Base-by-base conservation (phyloP, 148 eudicot genomes). In the Rhododendron williamsianum region DNA sequence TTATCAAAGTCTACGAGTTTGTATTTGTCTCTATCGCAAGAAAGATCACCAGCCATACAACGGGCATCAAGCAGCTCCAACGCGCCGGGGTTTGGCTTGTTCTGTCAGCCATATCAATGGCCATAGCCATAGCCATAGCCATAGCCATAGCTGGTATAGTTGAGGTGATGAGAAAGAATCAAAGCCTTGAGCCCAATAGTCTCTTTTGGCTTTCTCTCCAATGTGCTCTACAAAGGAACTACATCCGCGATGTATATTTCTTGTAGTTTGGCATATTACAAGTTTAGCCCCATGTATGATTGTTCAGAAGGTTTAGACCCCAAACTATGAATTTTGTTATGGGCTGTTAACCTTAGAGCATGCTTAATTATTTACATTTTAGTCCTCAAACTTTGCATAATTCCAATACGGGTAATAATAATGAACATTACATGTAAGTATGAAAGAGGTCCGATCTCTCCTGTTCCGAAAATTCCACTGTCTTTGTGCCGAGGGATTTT, bases 131-230 rank as follows among this genome's bases (percentile, higher is more conserved):
- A 89, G 83, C n/a, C n/a, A n/a, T n/a, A n/a, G 83, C 89, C 0
- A 81, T 82, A 11, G 89, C 89, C 0, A 81, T 82, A 11, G 89
- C 89, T 0, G 91, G 82, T 10, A 0, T 82, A 0, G 85, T 89
- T 0, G 91, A 89, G 21, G 87, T 87, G 3, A 92, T 84, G 80
- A 82, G 94, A 8, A 87, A 77, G 56, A 11, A 84, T 6, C 85
- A 81, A 15, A 82, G 84, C 2, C 8, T 82, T 27, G 41, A 76
- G 80, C 71, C 92, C 91, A 25, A 88, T 92, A 85, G 88, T 16
- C 80, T 92, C 23, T 89, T 90, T 72, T 92, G 94, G 94, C 88
- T 92, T 5, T 84, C 92, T 0, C 88, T 92, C 78, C 94, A 92
- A 38, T 92, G 81, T 16, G 90, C 87, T 86, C 85, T 92, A 92